Percentiles rank a stretch among this genome's conserved stretches.
Conservation (phyloP, 371 early-diverging fungal species). For the Phascolomyces articulosus region DNA sequence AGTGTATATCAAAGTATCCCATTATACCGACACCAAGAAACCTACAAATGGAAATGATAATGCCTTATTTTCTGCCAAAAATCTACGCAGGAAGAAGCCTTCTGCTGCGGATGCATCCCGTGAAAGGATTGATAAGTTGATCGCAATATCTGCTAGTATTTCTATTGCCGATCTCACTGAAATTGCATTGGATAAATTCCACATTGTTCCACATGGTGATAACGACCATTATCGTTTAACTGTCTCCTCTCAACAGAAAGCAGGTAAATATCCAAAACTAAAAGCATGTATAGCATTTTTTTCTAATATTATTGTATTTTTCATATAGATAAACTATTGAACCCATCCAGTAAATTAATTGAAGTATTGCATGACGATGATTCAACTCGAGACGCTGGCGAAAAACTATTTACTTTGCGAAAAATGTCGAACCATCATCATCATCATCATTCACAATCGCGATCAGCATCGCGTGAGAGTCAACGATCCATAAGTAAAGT, state of each 20-base stretch:
- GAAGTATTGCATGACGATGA: slow-evolving; percentile 27
- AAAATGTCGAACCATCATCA: slow-evolving; percentile 4
- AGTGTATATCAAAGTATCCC: slow-evolving; percentile 48
- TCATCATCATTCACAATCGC: slow-evolving; percentile 3
- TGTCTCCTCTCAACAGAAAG: slow-evolving; percentile 10
- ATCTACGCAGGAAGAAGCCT: slow-evolving; percentile 23
- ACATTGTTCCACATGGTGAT: slow-evolving; percentile 28
- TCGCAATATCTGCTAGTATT: slow-evolving; percentile 34
- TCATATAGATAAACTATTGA: slow-evolving; percentile 20
- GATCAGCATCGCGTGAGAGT: slow-evolving; percentile 2
- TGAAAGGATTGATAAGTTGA: slow-evolving; percentile 45
- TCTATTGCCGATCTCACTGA: slow-evolving; percentile 34
- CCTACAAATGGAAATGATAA: background rate
- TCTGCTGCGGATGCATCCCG: slow-evolving; percentile 11
- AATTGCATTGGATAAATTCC: slow-evolving; percentile 52
- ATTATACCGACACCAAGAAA: slow-evolving; percentile 26
- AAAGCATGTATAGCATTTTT: too few relatives aligned
- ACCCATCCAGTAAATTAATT: slow-evolving; percentile 14
- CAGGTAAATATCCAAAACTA: slow-evolving; percentile 9
- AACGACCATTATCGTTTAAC: slow-evolving; percentile 20
- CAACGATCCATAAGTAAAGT: slow-evolving; percentile 20
- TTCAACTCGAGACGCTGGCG: slow-evolving; percentile 24
- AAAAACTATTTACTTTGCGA: slow-evolving; percentile 42
- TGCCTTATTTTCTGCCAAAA: slow-evolving; percentile 17
- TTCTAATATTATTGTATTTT: slow-evolving; percentile 5